Conservation (phyloP, 2,329 filamentous ascomycete genomes). For the Ambrosiella beaveri region DNA sequence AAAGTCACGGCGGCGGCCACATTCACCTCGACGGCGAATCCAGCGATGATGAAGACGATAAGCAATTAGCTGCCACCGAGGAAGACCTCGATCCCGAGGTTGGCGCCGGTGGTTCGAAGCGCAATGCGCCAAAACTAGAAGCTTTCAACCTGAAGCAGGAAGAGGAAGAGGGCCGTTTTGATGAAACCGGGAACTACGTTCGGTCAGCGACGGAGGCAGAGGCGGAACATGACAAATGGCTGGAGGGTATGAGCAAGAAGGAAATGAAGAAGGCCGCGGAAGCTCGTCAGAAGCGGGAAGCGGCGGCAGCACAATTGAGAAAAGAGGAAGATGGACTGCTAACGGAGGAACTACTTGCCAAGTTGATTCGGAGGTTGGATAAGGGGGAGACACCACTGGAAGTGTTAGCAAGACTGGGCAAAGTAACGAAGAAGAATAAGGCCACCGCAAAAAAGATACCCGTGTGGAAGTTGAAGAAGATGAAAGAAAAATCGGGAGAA, state of each 20-base stretch:
- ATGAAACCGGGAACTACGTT: slow-evolving; percentile 80
- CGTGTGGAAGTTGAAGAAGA: slow-evolving; percentile 55
- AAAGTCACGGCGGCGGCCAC: slow-evolving; percentile 57
- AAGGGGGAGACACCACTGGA: slow-evolving; percentile 75
- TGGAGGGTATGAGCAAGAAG: slow-evolving; percentile 83
- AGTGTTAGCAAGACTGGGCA: slow-evolving; percentile 66
- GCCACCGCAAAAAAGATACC: slow-evolving; percentile 39
- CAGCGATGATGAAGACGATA: slow-evolving; percentile 46
- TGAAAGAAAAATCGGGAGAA: slow-evolving; percentile 33
- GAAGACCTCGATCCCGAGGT: slow-evolving; percentile 75
- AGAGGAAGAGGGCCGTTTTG: slow-evolving; percentile 83
- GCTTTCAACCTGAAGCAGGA: slow-evolving; percentile 89
- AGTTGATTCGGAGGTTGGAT: slow-evolving; percentile 57
- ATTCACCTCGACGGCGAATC: slow-evolving; percentile 43
- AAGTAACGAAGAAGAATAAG: slow-evolving; percentile 35
- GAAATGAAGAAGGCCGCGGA: slow-evolving; percentile 78
- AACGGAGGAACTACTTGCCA: slow-evolving; percentile 54
- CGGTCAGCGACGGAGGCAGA: slow-evolving; percentile 80
- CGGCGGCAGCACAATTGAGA: slow-evolving; percentile 53
- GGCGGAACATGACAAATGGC: slow-evolving; percentile 78
- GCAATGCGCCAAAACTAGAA: slow-evolving; percentile 82
- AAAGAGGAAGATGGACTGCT: slow-evolving; percentile 58
- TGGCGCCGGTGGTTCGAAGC: slow-evolving; percentile 77
- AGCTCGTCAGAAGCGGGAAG: slow-evolving; percentile 71
- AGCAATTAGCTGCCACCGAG: slow-evolving; percentile 53